Evolutionary conservation across 2,329 filamentous ascomycete genomes (phyloP).

Genomic region (Ascochyta pisi): DNA sequence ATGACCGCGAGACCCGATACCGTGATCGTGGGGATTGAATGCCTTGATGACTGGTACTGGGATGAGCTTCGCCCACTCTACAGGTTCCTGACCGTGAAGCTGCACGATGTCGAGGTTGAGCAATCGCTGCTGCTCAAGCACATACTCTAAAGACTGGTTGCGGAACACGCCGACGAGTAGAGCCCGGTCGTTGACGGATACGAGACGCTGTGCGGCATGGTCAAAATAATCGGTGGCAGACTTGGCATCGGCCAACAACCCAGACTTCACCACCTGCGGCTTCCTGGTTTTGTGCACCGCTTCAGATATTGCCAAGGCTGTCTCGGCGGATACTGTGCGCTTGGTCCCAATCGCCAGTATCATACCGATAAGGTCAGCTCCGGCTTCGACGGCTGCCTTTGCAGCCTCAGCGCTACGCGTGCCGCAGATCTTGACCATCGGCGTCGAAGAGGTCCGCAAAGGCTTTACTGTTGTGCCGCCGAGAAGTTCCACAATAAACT

Average conservation of each 20-base stretch:
- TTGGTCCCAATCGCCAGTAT: conserved; percentile 84
- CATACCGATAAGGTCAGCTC: conserved; percentile 91
- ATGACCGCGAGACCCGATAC: conserved; percentile 76
- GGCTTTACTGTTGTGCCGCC: conserved; percentile 56
- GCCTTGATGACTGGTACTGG: conserved; percentile 90
- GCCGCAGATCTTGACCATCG: conserved; percentile 92
- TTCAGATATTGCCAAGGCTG: conserved; percentile 79
- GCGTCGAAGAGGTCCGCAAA: conserved; percentile 36
- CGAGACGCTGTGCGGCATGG: conserved; percentile 54
- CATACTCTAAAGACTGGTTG: conserved; percentile 83
- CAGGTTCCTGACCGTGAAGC: conserved; percentile 87
- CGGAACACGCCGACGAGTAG: conserved; percentile 93
- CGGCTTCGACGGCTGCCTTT: conserved; percentile 78
- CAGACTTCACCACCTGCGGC: conserved; percentile 29
- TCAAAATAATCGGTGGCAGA: conserved; percentile 75
- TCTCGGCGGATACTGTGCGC: conserved; percentile 79
- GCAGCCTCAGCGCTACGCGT: conserved; percentile 85
- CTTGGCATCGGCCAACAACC: conserved; percentile 33
- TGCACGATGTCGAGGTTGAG: conserved; percentile 88
- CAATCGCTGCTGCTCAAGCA: conserved; percentile 77
- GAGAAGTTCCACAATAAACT: conserved; percentile 85
- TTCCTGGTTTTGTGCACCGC: conserved; percentile 68
- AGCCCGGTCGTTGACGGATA: conserved; percentile 66
- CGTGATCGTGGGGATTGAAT: conserved; percentile 79
- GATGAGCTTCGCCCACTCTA: conserved; percentile 90